Conservation (phyloP, 495 filamentous ascomycete genomes). For the Collariella sp. region DNA sequence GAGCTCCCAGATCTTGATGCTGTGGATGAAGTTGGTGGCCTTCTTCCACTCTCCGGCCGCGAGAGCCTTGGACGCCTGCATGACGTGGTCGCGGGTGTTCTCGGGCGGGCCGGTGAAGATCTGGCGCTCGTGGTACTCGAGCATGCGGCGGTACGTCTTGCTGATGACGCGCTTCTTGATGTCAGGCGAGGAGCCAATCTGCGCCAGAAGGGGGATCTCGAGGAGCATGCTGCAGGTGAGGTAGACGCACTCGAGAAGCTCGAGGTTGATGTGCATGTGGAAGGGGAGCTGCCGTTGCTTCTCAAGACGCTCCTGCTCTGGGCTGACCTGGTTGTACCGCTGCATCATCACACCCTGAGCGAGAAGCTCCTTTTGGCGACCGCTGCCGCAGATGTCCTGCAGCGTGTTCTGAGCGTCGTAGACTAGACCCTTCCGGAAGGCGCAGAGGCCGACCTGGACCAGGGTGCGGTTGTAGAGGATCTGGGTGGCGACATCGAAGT, state of each 20-base stretch:
- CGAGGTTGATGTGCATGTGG: slow-evolving; percentile 99
- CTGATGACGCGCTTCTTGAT: slow-evolving; percentile 97
- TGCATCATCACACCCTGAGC: slow-evolving; percentile 98
- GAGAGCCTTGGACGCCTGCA: slow-evolving; percentile 95
- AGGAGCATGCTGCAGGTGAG: slow-evolving; percentile 98
- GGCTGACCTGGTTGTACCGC: slow-evolving; percentile 85
- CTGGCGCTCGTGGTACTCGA: slow-evolving; percentile 98
- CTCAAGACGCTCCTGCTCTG: slow-evolving; percentile 94
- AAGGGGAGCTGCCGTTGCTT: slow-evolving; percentile 94
- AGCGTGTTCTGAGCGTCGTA: slow-evolving; percentile 96
- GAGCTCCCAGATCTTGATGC: slow-evolving; percentile 98
- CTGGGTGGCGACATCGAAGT: slow-evolving; percentile 91
- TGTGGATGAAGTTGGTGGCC: slow-evolving; percentile 80
- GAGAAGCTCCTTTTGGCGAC: slow-evolving; percentile 93
- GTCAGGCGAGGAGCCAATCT: slow-evolving; percentile 91
- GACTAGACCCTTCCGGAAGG: slow-evolving; percentile 91
- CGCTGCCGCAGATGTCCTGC: slow-evolving; percentile 94
- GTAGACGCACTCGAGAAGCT: slow-evolving; percentile 96
- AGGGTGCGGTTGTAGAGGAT: slow-evolving; percentile 98
- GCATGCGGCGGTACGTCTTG: slow-evolving; percentile 98
- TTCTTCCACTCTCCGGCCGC: slow-evolving; percentile 98
- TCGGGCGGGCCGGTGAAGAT: slow-evolving; percentile 98
- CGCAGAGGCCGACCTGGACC: slow-evolving; percentile 95
- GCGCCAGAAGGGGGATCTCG: slow-evolving; percentile 93
- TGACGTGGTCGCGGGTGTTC: slow-evolving; percentile 97